These are phyloP conservation scores for Colletotrichum tofieldiae DNA, from an alignment of 2,329 filamentous ascomycete species.

Conservation along the genomic window DNA sequence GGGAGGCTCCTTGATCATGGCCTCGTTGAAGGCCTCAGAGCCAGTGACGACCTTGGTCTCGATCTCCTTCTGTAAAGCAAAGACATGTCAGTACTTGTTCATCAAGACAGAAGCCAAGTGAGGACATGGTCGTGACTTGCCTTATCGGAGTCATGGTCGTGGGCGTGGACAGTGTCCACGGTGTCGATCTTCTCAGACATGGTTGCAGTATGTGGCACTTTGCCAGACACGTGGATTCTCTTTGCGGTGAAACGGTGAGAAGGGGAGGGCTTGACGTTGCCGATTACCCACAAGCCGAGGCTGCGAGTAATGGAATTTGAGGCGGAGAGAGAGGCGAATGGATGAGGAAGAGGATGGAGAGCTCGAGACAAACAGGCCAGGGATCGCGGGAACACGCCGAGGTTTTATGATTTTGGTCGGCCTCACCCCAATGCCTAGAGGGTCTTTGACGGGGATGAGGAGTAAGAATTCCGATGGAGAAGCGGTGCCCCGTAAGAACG, in stretches of 20 bases:
- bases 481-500: slow-evolving; percentile 14
- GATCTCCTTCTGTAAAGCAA: slow-evolving; percentile 41
- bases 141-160: slow-evolving; percentile 41
- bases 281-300: slow-evolving; percentile 35
- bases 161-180: slow-evolving; percentile 40
- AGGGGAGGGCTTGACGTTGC: slow-evolving; percentile 11
- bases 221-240: slow-evolving; percentile 10
- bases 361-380: slow-evolving; percentile 33
- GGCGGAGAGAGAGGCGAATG: slow-evolving; percentile 18
- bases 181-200: slow-evolving; percentile 42
- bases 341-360: slow-evolving; percentile 40
- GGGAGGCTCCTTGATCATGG: slow-evolving; percentile 67
- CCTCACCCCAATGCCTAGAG: not conserved
- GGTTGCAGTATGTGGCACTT: slow-evolving; percentile 22
- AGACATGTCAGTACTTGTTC: slow-evolving; percentile 1
- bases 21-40: slow-evolving; percentile 69
- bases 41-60: slow-evolving; percentile 64
- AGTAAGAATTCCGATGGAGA: slow-evolving; percentile 27
- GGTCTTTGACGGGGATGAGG: slow-evolving; percentile 25
- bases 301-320: slow-evolving; percentile 15
- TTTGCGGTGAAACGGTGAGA: slow-evolving; percentile 5
- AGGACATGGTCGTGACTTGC: slow-evolving; percentile 3
- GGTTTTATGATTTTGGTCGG: slow-evolving; percentile 44
- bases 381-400: slow-evolving; percentile 37
- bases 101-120: not conserved